These are phyloP conservation scores for Clonostachys rosea DNA, from an alignment of 2,329 filamentous ascomycete species.

Conservation along the genomic window DNA sequence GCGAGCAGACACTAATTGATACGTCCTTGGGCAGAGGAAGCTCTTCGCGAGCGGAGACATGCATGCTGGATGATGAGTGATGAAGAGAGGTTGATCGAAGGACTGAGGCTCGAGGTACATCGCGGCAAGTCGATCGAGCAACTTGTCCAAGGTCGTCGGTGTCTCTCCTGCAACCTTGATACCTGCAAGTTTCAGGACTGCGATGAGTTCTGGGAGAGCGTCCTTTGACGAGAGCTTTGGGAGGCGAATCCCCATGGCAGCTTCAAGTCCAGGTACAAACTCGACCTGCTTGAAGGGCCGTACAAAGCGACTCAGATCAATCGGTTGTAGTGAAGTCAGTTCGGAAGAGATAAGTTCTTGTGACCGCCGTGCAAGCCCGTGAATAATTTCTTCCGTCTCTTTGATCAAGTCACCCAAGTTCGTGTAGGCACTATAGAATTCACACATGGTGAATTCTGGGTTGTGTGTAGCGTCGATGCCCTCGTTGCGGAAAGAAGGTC, in stretches of 20 bases:
- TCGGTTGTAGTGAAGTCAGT: slow-evolving; percentile 38
- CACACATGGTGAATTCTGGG: slow-evolving; percentile 94
- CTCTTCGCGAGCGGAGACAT: slow-evolving; percentile 91
- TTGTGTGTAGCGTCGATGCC: slow-evolving; percentile 90
- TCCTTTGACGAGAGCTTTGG: slow-evolving; percentile 54
- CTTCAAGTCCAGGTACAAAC: slow-evolving; percentile 77
- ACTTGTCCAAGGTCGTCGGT: slow-evolving; percentile 50
- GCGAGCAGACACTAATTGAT: slow-evolving; percentile 73
- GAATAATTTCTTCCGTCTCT: slow-evolving; percentile 70
- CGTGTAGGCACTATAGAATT: slow-evolving; percentile 89
- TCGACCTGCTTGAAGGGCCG: slow-evolving; percentile 65
- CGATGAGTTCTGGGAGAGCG: slow-evolving; percentile 54
- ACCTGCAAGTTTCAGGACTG: slow-evolving; percentile 49
- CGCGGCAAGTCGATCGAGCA: slow-evolving; percentile 78
- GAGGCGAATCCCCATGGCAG: slow-evolving; percentile 57
- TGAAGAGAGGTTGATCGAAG: slow-evolving; percentile 66
- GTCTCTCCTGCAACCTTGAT: slow-evolving; percentile 63
- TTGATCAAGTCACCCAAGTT: slow-evolving; percentile 70
- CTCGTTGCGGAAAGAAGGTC: slow-evolving; percentile 89
- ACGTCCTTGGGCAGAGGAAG: slow-evolving; percentile 62
- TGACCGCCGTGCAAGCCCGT: slow-evolving; percentile 49
- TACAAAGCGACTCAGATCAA: slow-evolving; percentile 42
- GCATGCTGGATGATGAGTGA: slow-evolving; percentile 83
- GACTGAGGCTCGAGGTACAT: slow-evolving; percentile 77
- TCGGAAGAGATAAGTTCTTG: slow-evolving; percentile 35